Conservation (phyloP, 2,329 filamentous ascomycete species). For the Diaporthe sp. region DNA sequence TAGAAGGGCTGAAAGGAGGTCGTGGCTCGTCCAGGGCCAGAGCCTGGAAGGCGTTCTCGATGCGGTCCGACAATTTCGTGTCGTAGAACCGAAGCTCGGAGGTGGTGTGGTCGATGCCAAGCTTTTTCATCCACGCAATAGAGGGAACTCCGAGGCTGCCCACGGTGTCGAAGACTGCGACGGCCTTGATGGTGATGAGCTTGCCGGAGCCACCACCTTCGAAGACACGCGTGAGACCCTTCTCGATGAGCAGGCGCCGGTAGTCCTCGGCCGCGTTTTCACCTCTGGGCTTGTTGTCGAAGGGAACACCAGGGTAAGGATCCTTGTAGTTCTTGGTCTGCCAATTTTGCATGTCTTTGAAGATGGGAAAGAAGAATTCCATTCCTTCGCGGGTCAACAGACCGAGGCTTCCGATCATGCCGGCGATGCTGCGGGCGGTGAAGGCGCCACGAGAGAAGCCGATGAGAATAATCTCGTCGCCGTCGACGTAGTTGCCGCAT, state of each 20-base stretch:
- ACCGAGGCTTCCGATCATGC: conserved; percentile 64
- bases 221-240: conserved; percentile 56
- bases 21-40: conserved; percentile 70
- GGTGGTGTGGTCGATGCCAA: conserved; percentile 60
- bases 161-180: conserved; percentile 66
- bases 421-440: conserved; percentile 67
- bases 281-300: conserved; percentile 62
- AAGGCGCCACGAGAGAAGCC: conserved; percentile 72
- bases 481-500: conserved; percentile 70
- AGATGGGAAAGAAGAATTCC: conserved; percentile 67
- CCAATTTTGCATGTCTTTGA: conserved; percentile 69
- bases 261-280: conserved; percentile 56
- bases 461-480: conserved; percentile 68
- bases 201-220: conserved; percentile 52
- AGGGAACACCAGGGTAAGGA: conserved; percentile 60
- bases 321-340: conserved; percentile 58
- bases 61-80: conserved; percentile 63
- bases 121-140: conserved; percentile 58
- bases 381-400: conserved; percentile 66
- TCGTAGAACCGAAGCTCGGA: conserved; percentile 65
- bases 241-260: conserved; percentile 57
- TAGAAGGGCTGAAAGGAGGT: conserved; percentile 65
- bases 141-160: conserved; percentile 61
- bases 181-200: conserved; percentile 61
- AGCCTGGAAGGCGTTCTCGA: conserved; percentile 71